Evolutionary conservation across 164 flowering plant genomes (phyloP), one percentile per base, ranked within the genome.

Genomic region (Hamamelis virginiana): DNA sequence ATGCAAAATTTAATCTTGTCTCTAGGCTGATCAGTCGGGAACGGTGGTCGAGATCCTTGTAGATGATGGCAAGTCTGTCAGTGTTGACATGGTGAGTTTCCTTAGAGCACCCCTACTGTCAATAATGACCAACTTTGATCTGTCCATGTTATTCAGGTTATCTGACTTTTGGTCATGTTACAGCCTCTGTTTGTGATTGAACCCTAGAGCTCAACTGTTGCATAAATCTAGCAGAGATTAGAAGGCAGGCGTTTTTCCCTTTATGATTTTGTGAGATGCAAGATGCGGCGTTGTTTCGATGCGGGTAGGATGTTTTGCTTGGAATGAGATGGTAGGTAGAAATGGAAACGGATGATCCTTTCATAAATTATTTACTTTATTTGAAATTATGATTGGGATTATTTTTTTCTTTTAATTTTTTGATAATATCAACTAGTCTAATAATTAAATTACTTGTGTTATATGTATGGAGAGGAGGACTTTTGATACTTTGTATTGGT

Each of bases 1-100:
- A 33, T 12, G 18, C 0, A 16, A 11, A 15, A 5, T 33, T 21
- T 4, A 8, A 18, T 9, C 21, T 64, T 59, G 41, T 18, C 43
- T 64, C 18, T 19, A 82, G 89, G 86, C 86, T 72, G 89, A 87
- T 75, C 84, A 73, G 68, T 76, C 87, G 1, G 91, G 89, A 61
- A 87, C 84, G 3, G 28, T 85, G 33, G 72, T 81, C 43, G 89
- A 87, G 73, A 61, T 87, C 52, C 69, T 82, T 46, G 87, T 46
- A 33, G 91, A 85, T 23, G 89, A 87, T 68, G 81, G 80, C 45
- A 87, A 84, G 58, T 74, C 87, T 55, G 84, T 87, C 23, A 87
- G 89, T 38, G 75, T 87, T 38, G 91, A 85, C 75, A 73, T 43
- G n/a, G 91, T 85, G 38, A 76, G 84, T 74, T 12, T 27, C 44